Evolutionary conservation across 345 rosid species (phyloP).

Genomic region (Carallia brachiata): DNA sequence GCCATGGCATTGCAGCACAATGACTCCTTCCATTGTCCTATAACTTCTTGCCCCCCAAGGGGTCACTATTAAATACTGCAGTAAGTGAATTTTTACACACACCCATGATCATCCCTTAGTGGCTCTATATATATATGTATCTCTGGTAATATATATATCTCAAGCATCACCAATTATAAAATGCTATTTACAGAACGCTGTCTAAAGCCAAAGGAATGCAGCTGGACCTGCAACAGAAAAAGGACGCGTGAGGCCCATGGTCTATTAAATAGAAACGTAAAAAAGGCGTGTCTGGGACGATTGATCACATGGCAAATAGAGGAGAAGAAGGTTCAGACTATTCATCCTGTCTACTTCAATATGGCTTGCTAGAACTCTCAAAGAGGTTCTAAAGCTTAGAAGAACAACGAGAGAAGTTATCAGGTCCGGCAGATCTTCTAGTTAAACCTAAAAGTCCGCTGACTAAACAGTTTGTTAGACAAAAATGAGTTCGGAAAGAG

Average conservation of each 20-base stretch:
- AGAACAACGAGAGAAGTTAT: too few relatives aligned
- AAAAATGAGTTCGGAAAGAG: too few relatives aligned
- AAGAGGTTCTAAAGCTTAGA: too few relatives aligned
- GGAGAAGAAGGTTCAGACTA: too few relatives aligned
- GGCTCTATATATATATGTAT: neutral
- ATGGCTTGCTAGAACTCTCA: too few relatives aligned
- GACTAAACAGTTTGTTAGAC: too few relatives aligned
- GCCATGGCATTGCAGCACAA: neutral
- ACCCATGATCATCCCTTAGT: constrained; percentile 11
- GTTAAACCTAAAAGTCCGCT: too few relatives aligned
- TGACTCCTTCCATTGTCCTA: neutral
- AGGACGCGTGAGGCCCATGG: neutral
- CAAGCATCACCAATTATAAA: constrained; percentile 15
- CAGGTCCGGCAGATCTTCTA: too few relatives aligned
- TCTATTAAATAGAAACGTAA: neutral
- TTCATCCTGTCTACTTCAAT: too few relatives aligned
- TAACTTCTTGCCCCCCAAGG: constrained; percentile 3
- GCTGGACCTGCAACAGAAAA: constrained; percentile 23
- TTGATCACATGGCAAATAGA: too few relatives aligned
- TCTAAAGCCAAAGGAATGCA: neutral
- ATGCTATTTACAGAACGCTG: constrained; percentile 28
- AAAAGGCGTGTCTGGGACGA: neutral
- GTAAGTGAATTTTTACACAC: constrained; percentile 22
- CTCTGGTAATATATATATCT: neutral
- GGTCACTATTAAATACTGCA: constrained; percentile 19